phyloP scores from a whole-genome alignment of 1,284 basidiomycete genomes.

The Sanghuangporus sanghuang region DNA sequence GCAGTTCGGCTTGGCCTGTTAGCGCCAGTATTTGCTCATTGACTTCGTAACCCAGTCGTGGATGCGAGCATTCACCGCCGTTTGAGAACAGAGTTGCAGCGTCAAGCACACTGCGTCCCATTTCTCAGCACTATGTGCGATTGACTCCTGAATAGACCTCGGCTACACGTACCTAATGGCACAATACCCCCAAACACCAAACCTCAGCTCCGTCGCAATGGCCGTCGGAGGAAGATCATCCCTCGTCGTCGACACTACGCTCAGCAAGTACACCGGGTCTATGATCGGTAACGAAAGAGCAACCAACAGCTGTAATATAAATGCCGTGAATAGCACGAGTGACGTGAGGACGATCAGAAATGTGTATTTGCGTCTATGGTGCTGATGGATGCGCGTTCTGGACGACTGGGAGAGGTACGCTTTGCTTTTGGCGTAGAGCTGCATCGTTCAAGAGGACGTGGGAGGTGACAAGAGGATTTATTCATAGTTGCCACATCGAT shows the following conservation, averaged over 20 bases:
- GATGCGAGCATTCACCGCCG: constrained; percentile 47
- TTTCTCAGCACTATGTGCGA: not conserved
- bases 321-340: constrained; percentile 46
- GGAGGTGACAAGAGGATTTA: no score
- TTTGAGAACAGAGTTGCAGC: constrained; percentile 27
- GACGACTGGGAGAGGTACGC: not conserved
- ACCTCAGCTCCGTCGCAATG: constrained; percentile 56
- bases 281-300: constrained; percentile 71
- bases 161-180: constrained; percentile 40
- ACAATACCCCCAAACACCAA: constrained; percentile 76
- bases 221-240: constrained; percentile 36
- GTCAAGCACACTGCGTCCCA: constrained; percentile 27
- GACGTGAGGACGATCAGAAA: constrained; percentile 36
- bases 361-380: constrained; percentile 8
- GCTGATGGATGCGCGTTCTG: constrained; percentile 8
- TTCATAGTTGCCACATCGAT: no score
- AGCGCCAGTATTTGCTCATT: constrained; percentile 35
- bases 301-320: constrained; percentile 68
- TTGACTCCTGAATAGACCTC: not conserved
- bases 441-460: no score
- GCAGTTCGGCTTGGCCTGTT: constrained; percentile 39
- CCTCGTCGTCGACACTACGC: constrained; percentile 39
- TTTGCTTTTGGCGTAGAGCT: no score
- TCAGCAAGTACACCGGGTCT: constrained; percentile 64
- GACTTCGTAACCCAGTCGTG: constrained; percentile 43